Percentiles rank a stretch among this genome's conserved stretches.
These are phyloP conservation scores for Lipomyces spencermartinsiae DNA, from an alignment of 805 yeast genomes.

Conservation along the genomic window DNA sequence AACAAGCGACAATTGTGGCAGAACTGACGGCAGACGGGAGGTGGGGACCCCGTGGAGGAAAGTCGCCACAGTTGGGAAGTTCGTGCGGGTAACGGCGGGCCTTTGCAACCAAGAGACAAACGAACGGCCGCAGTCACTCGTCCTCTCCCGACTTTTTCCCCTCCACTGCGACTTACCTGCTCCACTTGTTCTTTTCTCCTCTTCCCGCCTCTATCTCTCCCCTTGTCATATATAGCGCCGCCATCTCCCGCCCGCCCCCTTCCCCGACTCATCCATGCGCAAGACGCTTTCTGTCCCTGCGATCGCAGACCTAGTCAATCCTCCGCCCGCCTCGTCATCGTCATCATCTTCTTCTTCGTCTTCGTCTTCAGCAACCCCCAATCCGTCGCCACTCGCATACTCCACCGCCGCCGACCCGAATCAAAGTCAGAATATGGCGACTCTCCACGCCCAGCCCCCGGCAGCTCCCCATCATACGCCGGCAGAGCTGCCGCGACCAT, in stretches of 20 bases:
- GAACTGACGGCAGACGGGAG: too few species aligned
- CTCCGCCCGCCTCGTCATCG: background rate
- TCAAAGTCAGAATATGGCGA: background rate
- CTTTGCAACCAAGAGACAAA: too few species aligned
- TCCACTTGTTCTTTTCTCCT: background rate
- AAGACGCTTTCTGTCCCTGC: conserved; percentile 21
- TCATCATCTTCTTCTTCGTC: background rate
- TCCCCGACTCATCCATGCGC: conserved; percentile 10
- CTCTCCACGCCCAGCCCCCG: conserved; percentile 14
- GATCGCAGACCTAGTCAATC: conserved; percentile 20
- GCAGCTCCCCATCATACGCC: conserved; percentile 11
- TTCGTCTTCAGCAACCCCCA: background rate
- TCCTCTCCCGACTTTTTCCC: too few species aligned
- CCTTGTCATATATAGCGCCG: background rate
- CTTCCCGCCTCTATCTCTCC: background rate
- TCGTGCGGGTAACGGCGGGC: too few species aligned
- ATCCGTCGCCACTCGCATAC: conserved; percentile 4
- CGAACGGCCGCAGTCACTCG: too few species aligned
- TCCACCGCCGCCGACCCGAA: background rate
- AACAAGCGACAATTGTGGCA: too few species aligned
- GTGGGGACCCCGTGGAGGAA: too few species aligned
- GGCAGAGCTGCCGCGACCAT: conserved; percentile 63
- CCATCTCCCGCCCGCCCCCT: background rate
- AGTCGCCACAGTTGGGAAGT: too few species aligned
- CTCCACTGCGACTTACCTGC: background rate